A percentile compares a stretch with the other conserved stretches of the same genome.
These are phyloP conservation scores for Blastocystis sp. DNA, from an alignment of 352 stramenopile genomes.

Conservation along the genomic window DNA sequence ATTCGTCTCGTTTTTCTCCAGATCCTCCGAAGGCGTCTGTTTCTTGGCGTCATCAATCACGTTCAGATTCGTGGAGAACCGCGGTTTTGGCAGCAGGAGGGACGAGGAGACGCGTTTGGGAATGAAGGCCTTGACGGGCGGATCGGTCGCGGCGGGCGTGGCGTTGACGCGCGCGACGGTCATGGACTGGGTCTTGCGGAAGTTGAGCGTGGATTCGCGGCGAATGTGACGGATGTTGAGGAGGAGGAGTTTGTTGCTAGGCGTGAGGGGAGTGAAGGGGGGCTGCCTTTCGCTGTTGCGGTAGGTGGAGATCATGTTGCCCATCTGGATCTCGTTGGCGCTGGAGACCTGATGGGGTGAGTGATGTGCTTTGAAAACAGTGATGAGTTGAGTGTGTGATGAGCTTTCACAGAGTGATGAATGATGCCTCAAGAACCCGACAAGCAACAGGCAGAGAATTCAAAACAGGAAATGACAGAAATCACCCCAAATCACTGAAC, in stretches of 20 bases:
- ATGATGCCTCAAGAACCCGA: too few relatives aligned
- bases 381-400: background rate
- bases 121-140: background rate
- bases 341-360: slow-evolving; percentile 15
- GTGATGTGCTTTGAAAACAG: background rate
- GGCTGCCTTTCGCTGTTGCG: slow-evolving; percentile 35
- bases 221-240: slow-evolving; percentile 50
- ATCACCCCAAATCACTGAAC: background rate
- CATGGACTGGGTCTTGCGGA: background rate
- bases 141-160: background rate
- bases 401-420: too few relatives aligned
- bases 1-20: too few relatives aligned
- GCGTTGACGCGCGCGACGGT: slow-evolving; percentile 23
- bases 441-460: too few relatives aligned
- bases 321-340: slow-evolving; percentile 60
- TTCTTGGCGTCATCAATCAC: background rate
- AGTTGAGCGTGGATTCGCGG: slow-evolving; percentile 40
- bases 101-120: background rate
- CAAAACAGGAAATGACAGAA: too few relatives aligned
- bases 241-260: slow-evolving; percentile 55
- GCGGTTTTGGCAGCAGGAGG: background rate
- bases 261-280: background rate
- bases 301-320: slow-evolving; percentile 52
- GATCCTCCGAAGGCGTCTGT: background rate
- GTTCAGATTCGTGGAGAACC: slow-evolving; percentile 1